A percentile compares a stretch with the other conserved stretches of the same genome.
These are phyloP conservation scores for Thalassiosira livingstoniorum DNA, from an alignment of 352 stramenopile species.

Conservation along the genomic window DNA sequence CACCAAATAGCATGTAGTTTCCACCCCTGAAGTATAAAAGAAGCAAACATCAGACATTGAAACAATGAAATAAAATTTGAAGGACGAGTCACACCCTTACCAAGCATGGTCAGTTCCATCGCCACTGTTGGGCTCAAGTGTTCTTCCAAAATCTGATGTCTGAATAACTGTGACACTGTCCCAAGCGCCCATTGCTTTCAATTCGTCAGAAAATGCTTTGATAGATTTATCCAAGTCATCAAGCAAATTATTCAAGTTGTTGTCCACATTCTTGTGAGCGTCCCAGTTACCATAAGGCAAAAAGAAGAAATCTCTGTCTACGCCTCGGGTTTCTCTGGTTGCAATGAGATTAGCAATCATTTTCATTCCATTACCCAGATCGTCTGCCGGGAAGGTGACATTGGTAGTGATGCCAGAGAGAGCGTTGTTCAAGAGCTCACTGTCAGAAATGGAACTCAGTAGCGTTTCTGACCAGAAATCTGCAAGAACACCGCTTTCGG, in stretches of 20 bases:
- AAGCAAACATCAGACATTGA: background rate
- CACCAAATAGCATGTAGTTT: constrained; percentile 53
- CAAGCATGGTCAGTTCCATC: constrained; percentile 73
- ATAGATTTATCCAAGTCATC: constrained; percentile 53
- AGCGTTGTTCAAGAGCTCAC: constrained; percentile 7
- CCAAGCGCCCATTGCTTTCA: constrained; percentile 64
- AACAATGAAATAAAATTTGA: background rate
- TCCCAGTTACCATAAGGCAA: constrained; percentile 55
- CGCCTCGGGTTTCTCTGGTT: constrained; percentile 17
- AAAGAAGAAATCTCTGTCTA: constrained; percentile 50
- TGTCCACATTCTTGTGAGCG: constrained; percentile 46
- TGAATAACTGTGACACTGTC: constrained; percentile 40
- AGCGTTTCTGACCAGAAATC: constrained; percentile 41
- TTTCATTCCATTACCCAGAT: constrained; percentile 29
- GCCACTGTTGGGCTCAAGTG: constrained; percentile 64
- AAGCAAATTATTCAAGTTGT: constrained; percentile 13
- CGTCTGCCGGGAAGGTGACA: background rate
- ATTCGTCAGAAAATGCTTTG: constrained; percentile 53
- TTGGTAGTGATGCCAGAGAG: background rate
- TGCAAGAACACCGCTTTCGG: constrained; percentile 16
- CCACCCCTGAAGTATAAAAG: constrained; percentile 25
- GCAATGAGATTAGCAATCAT: constrained; percentile 47
- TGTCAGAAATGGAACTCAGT: background rate
- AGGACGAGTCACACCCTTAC: constrained; percentile 6
- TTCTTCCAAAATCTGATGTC: constrained; percentile 70